Percentiles rank a stretch among this genome's conserved stretches.
Evolutionary conservation across 2,329 filamentous ascomycete species (phyloP).

Genomic region (Pseudopithomyces chartarum): DNA sequence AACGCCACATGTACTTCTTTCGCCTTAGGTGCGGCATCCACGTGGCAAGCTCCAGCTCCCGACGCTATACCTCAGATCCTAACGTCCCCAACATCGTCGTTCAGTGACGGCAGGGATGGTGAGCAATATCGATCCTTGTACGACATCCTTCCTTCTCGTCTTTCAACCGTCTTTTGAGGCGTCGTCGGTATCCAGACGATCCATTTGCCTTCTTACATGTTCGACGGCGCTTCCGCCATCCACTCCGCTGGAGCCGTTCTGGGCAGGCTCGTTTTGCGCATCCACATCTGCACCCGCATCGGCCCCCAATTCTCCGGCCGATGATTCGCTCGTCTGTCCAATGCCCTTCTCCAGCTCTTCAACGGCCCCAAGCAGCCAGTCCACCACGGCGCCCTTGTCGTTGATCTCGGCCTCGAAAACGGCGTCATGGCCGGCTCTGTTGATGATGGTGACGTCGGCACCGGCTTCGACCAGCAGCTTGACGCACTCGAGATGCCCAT

Average conservation of each 20-base stretch:
- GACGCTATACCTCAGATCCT: conserved; percentile 11
- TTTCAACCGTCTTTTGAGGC: conserved; percentile 31
- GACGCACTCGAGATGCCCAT: conserved; percentile 81
- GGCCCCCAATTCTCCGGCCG: conserved; percentile 22
- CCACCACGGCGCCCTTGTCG: conserved; percentile 55
- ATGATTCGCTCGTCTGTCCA: conserved; percentile 42
- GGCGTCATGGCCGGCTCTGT: conserved; percentile 77
- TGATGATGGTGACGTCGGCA: conserved; percentile 77
- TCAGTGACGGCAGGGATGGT: conserved; percentile 17
- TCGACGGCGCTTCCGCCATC: conserved; percentile 31
- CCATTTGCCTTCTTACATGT: conserved; percentile 38
- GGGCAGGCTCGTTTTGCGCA: conserved; percentile 17
- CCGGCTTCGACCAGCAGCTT: conserved; percentile 77
- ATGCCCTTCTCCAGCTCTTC: conserved; percentile 48
- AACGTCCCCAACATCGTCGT: conserved; percentile 1
- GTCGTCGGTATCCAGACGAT: conserved; percentile 32
- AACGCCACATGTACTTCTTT: not conserved
- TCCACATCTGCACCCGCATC: not conserved
- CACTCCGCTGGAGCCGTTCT: conserved; percentile 17
- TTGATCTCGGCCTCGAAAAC: conserved; percentile 57
- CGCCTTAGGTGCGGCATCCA: conserved; percentile 15
- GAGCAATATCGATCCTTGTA: conserved; percentile 27
- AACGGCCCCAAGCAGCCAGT: conserved; percentile 53
- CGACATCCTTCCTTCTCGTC: conserved; percentile 20
- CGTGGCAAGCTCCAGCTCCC: conserved; percentile 21